A percentile compares a stretch with the other conserved stretches of the same genome.
Conservation (phyloP, 2,329 filamentous ascomycete genomes). For the Fulvia fulva region DNA sequence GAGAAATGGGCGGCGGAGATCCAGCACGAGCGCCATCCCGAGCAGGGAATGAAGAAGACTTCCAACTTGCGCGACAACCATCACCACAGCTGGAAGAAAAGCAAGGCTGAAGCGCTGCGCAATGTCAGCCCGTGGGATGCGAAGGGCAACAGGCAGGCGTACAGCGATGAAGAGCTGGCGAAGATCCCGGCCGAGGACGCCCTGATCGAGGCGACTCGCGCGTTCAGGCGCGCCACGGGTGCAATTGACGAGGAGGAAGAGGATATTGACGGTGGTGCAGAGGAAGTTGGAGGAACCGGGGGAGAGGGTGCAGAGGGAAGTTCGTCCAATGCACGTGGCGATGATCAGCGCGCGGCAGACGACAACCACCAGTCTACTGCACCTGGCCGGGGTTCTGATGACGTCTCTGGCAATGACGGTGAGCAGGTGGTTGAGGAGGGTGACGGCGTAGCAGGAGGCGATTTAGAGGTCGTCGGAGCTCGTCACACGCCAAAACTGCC, state of each 20-base stretch:
- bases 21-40: neutral
- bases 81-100: neutral
- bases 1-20: too few species aligned
- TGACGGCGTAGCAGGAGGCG: too few species aligned
- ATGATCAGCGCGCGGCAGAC: too few species aligned
- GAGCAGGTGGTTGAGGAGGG: neutral
- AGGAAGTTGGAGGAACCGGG: too few species aligned
- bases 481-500: too few species aligned
- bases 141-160: neutral
- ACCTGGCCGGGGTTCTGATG: too few species aligned
- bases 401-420: neutral
- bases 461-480: too few species aligned
- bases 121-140: neutral
- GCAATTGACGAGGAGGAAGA: neutral
- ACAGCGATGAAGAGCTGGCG: neutral
- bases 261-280: too few species aligned
- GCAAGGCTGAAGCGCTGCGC: neutral
- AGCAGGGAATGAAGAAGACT: neutral
- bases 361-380: too few species aligned
- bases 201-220: neutral
- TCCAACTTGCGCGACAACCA: too few species aligned
- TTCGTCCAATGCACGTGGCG: too few species aligned
- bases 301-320: too few species aligned
- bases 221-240: neutral
- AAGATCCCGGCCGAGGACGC: neutral